These are phyloP conservation scores for Candida orba DNA, from an alignment of 805 yeast genomes.

Conservation along the genomic window DNA sequence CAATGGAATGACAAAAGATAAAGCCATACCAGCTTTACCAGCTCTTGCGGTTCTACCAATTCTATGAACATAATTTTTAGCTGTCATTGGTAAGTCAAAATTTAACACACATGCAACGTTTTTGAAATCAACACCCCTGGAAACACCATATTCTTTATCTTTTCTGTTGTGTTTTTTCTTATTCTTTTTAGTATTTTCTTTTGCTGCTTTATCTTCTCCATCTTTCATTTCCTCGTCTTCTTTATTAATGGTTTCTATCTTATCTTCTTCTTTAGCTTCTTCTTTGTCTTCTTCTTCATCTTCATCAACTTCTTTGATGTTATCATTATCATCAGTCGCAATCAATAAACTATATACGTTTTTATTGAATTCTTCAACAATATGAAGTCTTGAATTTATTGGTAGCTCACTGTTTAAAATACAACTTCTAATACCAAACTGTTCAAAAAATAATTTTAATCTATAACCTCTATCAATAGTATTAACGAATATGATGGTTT, in stretches of 20 bases:
- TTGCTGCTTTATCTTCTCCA: constrained; percentile 10
- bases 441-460: constrained; percentile 82
- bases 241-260: neutral
- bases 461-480: constrained; percentile 94
- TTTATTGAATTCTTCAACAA: constrained; percentile 91
- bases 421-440: constrained; percentile 86
- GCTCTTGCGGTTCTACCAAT: constrained; percentile 98
- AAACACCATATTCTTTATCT: constrained; percentile 84
- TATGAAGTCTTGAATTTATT: constrained; percentile 84
- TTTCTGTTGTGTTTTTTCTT: constrained; percentile 29
- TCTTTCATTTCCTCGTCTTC: constrained; percentile 2
- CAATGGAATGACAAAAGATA: constrained; percentile 81
- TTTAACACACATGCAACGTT: constrained; percentile 95
- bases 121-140: constrained; percentile 93
- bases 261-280: constrained; percentile 12
- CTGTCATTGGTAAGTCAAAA: constrained; percentile 86
- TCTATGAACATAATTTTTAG: constrained; percentile 87
- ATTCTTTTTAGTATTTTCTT: constrained; percentile 18
- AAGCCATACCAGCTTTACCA: constrained; percentile 89
- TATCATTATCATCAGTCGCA: constrained; percentile 88
- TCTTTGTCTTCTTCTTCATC: constrained; percentile 24
- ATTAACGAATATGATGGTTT: constrained; percentile 84
- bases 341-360: constrained; percentile 79
- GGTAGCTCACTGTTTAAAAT: constrained; percentile 91
- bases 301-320: constrained; percentile 44